Evolutionary conservation across 2,329 filamentous ascomycete species (phyloP).

Genomic region (Coniochaeta sp.): DNA sequence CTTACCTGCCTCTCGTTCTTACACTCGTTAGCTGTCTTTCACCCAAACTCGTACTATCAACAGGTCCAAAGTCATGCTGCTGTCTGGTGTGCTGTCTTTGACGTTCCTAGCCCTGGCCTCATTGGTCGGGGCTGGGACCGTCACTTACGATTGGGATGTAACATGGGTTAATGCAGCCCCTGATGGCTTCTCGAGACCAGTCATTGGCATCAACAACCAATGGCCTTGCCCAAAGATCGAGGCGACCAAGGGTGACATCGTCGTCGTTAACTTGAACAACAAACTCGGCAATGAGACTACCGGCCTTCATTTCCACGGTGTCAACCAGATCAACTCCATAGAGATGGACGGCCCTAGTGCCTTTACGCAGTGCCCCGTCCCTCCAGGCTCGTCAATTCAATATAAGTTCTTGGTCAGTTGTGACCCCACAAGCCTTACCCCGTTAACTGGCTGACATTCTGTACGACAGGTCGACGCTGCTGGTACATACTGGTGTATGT

Average conservation of each 20-base stretch:
- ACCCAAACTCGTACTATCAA: background rate
- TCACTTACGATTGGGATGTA: slow-evolving; percentile 29
- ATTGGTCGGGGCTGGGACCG: slow-evolving; percentile 19
- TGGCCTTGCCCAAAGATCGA: slow-evolving; percentile 54
- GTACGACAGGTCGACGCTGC: slow-evolving; percentile 26
- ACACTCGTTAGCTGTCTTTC: background rate
- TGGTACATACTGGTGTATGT: slow-evolving; percentile 40
- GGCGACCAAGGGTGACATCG: slow-evolving; percentile 40
- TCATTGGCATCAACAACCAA: slow-evolving; percentile 49
- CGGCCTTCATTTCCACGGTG: slow-evolving; percentile 50
- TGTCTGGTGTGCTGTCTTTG: slow-evolving; percentile 6
- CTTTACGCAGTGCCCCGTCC: slow-evolving; percentile 47
- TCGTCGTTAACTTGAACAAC: slow-evolving; percentile 42
- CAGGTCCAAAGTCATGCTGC: slow-evolving; percentile 6
- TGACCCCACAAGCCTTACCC: background rate
- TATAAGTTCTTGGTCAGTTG: slow-evolving; percentile 41
- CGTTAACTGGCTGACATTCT: background rate
- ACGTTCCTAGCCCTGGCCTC: slow-evolving; percentile 13
- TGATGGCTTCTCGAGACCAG: slow-evolving; percentile 26
- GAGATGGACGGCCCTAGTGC: slow-evolving; percentile 52
- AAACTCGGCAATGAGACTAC: slow-evolving; percentile 44
- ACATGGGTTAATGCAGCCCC: slow-evolving; percentile 31
- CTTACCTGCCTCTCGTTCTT: background rate
- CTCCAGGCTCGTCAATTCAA: slow-evolving; percentile 41
- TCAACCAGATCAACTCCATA: slow-evolving; percentile 43